A percentile compares a stretch with the other conserved stretches of the same genome.
phyloP scores from a whole-genome alignment of 1,284 basidiomycete species.

The Rhodotorula sp. region DNA sequence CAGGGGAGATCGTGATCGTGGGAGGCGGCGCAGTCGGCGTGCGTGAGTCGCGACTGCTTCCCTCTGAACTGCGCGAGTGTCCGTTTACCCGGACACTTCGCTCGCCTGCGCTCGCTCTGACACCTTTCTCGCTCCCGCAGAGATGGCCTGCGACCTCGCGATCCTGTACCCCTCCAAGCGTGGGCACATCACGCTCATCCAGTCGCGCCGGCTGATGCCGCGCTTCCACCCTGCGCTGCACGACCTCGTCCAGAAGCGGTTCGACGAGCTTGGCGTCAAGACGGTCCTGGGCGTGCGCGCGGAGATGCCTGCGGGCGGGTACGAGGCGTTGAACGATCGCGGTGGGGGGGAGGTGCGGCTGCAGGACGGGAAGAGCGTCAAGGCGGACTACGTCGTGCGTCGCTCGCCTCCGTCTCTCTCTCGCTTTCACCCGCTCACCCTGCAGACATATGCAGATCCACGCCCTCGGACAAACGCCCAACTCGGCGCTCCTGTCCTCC shows the following conservation, averaged over 20 bases:
- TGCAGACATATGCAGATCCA: constrained; percentile 57
- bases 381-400: constrained; percentile 65
- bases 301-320: constrained; percentile 48
- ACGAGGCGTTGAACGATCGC: constrained; percentile 24
- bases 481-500: constrained; percentile 60
- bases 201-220: constrained; percentile 65
- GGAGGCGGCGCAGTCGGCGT: constrained; percentile 56
- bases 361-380: constrained; percentile 61
- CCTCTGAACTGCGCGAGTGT: neutral
- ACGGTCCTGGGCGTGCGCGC: constrained; percentile 51
- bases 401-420: neutral
- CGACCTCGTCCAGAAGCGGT: constrained; percentile 50
- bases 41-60: constrained; percentile 16
- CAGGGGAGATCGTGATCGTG: constrained; percentile 53
- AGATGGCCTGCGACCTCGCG: constrained; percentile 70
- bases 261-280: constrained; percentile 51
- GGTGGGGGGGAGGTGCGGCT: constrained; percentile 24
- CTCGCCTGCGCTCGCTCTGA: too few relatives aligned
- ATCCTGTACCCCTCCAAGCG: constrained; percentile 61
- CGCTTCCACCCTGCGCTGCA: constrained; percentile 64
- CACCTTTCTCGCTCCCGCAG: neutral
- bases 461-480: constrained; percentile 73
- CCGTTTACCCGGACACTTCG: too few relatives aligned
- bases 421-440: neutral
- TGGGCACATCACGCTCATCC: constrained; percentile 62